These are phyloP conservation scores for Trichoderma hamatum DNA, from an alignment of 2,329 filamentous ascomycete species.

Conservation along the genomic window DNA sequence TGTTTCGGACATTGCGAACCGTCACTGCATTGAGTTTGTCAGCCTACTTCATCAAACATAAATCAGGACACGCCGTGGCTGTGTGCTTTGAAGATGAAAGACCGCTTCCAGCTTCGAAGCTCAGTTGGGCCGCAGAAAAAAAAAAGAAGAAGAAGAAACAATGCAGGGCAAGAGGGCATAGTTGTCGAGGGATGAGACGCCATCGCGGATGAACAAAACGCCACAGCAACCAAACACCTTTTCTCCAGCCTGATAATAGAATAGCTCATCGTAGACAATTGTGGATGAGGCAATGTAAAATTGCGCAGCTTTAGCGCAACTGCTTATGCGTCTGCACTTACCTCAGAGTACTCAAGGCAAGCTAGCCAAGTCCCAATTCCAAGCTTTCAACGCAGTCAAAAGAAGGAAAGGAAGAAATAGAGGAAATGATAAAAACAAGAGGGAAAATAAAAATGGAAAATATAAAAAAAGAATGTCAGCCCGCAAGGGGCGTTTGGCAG, in stretches of 20 bases:
- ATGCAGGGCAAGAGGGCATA: not conserved
- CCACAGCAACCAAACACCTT: not conserved
- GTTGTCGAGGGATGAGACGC: not conserved
- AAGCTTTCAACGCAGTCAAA: constrained; percentile 18
- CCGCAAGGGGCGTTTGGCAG: constrained; percentile 26
- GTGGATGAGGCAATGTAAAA: constrained; percentile 11
- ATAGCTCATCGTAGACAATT: not conserved
- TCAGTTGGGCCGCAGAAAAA: not conserved
- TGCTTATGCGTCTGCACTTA: constrained; percentile 22
- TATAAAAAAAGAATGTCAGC: constrained; percentile 25
- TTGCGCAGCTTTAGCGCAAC: constrained; percentile 25
- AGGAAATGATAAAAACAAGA: not conserved
- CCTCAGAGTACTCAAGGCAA: constrained; percentile 20
- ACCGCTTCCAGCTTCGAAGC: not conserved
- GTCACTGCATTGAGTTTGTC: constrained; percentile 7
- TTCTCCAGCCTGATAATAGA: not conserved
- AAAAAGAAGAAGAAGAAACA: not conserved
- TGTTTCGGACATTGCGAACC: constrained; percentile 40
- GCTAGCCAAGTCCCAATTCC: constrained; percentile 15
- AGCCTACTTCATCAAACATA: constrained; percentile 2
- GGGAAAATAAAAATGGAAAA: not conserved
- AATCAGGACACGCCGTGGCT: not conserved
- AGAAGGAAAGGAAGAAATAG: not conserved
- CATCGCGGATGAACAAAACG: not conserved
- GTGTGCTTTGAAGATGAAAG: not conserved